Base-by-base conservation (phyloP, 2,329 filamentous ascomycete species). In the Cryphonectria radicalis region DNA sequence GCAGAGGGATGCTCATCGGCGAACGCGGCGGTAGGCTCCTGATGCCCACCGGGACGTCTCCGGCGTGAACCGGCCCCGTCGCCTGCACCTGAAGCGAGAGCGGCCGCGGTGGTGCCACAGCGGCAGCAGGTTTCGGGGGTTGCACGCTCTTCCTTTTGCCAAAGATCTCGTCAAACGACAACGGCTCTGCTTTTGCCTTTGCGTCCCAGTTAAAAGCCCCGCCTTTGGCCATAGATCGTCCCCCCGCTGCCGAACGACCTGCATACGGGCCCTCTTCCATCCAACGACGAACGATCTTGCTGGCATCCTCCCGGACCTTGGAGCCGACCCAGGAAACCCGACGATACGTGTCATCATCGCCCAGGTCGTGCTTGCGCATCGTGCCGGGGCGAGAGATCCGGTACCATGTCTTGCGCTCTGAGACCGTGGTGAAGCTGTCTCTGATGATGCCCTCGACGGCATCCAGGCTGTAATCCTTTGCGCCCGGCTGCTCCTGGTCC, bases 351-450 rank as follows among this genome's bases (percentile, higher is more conserved):
- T 90, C 88, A 66, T 89, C 87, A 63, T 89, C 85, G 59, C 86
- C 88, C 3, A 80, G 79, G 69, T 89, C 83, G 74, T 91, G 85
- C 71, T 86, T 87, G 7, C 88, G 83, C 74, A 86, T 84, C 0
- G 89, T 89, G 3, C 89, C 90, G 69, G 84, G 84, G 6, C 90
- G 85, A 10, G 90, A 90, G 25, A 91, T 79, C 28, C 89, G 87
- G 74, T 91, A 91, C 90, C 90, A 92, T 10, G 84, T 83, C 75
- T 88, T 90, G 65, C 90, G 88, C 78, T 91, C 85, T 2, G 86
- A 85, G 4, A 86, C 84, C 2, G 84, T 82, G 5, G 81, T 81
- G 72, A 90, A 90, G 40, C 82, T 86, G 76, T 90, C 87, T 42
- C 78, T 78, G 25, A 88, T 81, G 62, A 86, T 77, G 42, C 81